Conservation (phyloP, 306 rosid species). For the Acacia acuminata region DNA sequence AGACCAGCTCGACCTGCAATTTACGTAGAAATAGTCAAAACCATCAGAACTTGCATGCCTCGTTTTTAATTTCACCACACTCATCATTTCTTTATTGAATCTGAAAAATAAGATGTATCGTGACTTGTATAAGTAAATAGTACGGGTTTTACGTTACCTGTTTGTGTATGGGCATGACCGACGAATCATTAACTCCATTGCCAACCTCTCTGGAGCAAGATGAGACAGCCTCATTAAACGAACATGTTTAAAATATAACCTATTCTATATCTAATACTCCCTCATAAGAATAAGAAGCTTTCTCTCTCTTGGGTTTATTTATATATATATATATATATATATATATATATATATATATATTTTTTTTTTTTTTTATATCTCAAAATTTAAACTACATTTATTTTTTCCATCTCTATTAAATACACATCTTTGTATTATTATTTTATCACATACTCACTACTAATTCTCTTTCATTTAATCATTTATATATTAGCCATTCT, state of each 20-base stretch:
- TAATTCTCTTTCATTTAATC: too few species aligned
- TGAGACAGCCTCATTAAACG: slow-evolving; percentile 20
- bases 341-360: too few species aligned
- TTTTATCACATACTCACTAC: too few species aligned
- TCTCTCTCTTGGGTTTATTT: too few species aligned
- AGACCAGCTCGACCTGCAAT: slow-evolving; percentile 74
- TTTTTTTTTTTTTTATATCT: too few species aligned
- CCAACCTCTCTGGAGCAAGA: slow-evolving; percentile 76
- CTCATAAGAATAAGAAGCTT: background rate
- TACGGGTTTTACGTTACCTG: slow-evolving; percentile 52
- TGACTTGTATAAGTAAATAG: too few species aligned
- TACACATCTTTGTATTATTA: too few species aligned
- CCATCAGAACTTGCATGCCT: background rate
- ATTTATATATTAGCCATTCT: too few species aligned
- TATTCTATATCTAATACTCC: background rate
- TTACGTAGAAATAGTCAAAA: slow-evolving; percentile 10
- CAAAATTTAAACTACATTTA: too few species aligned
- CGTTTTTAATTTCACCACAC: background rate
- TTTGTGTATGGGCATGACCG: slow-evolving; percentile 66
- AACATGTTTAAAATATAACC: background rate
- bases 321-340: too few species aligned
- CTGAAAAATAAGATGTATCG: too few species aligned
- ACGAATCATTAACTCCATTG: slow-evolving; percentile 85
- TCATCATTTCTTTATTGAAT: background rate
- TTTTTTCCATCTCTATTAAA: too few species aligned